These are phyloP conservation scores for Capsella bursapastoris DNA, from an alignment of 345 rosid species.

Conservation along the genomic window DNA sequence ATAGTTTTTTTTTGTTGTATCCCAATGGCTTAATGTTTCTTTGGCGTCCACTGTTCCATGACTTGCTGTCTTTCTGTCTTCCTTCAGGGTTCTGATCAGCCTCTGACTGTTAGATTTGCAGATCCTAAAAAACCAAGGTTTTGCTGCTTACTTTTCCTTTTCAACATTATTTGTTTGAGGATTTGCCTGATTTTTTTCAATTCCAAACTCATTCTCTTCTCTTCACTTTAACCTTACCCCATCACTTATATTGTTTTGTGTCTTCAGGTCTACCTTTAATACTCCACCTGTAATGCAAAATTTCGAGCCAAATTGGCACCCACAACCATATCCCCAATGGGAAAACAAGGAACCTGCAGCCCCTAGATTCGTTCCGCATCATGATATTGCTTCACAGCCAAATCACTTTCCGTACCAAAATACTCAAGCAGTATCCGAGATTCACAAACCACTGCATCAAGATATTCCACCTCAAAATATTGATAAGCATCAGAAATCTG, in stretches of 20 bases:
- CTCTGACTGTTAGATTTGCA: conserved; percentile 78
- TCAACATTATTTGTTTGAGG: conserved; percentile 2
- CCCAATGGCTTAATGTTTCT: conserved; percentile 17
- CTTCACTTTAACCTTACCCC: conserved; percentile 9
- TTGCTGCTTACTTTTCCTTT: conserved; percentile 15
- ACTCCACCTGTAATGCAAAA: conserved; percentile 58
- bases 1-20: conserved; percentile 30
- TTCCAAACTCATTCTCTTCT: conserved; percentile 15
- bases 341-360: conserved; percentile 49
- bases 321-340: conserved; percentile 52
- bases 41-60: conserved; percentile 24
- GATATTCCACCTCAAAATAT: conserved; percentile 39
- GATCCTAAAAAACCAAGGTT: conserved; percentile 84
- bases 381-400: conserved; percentile 49
- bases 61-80: conserved; percentile 21
- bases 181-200: conserved; percentile 6
- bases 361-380: conserved; percentile 48
- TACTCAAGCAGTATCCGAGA: conserved; percentile 55
- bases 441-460: conserved; percentile 43
- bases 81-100: conserved; percentile 81
- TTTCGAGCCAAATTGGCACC: conserved; percentile 48
- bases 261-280: conserved; percentile 60
- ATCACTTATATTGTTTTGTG: neutral
- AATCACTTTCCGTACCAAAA: conserved; percentile 46
- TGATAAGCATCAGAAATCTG: conserved; percentile 51